Conservation (phyloP, 2,329 filamentous ascomycete genomes). For the Xylariaceae sp. region DNA sequence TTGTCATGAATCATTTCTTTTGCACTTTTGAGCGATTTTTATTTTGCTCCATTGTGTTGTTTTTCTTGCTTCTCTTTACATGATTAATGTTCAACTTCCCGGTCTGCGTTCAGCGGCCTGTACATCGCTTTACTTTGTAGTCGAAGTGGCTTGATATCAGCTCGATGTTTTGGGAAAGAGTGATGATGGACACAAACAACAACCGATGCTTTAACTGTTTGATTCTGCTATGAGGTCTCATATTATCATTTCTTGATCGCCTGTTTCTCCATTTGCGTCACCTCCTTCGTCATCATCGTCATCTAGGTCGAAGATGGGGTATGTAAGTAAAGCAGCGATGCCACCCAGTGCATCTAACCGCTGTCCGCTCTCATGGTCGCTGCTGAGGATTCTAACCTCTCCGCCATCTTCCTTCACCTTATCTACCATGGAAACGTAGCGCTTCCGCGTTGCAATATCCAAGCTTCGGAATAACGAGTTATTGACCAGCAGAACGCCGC, state of each 20-base stretch:
- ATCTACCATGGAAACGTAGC: slow-evolving; percentile 84
- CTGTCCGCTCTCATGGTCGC: slow-evolving; percentile 89
- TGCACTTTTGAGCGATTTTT: too few relatives aligned
- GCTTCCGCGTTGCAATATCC: slow-evolving; percentile 70
- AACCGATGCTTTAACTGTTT: too few relatives aligned
- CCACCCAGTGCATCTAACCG: slow-evolving; percentile 79
- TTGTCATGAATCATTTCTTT: too few relatives aligned
- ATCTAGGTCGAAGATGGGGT: slow-evolving; percentile 78
- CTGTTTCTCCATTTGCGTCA: slow-evolving; percentile 27
- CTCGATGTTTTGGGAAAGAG: too few relatives aligned
- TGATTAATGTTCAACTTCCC: too few relatives aligned
- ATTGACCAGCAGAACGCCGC: slow-evolving; percentile 80
- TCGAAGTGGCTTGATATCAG: too few relatives aligned
- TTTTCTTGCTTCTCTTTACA: too few relatives aligned
- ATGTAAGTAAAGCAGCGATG: slow-evolving; percentile 87
- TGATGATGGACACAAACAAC: too few relatives aligned
- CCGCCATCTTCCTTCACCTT: slow-evolving; percentile 84
- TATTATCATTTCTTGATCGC: slow-evolving; percentile 28
- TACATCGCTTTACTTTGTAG: too few relatives aligned
- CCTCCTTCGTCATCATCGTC: slow-evolving; percentile 51
- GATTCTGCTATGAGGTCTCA: too few relatives aligned
- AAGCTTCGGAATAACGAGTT: slow-evolving; percentile 85
- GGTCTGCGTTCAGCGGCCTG: too few relatives aligned
- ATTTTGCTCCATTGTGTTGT: too few relatives aligned
- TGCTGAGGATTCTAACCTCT: slow-evolving; percentile 84